A percentile compares a stretch with the other conserved stretches of the same genome.
phyloP scores from a whole-genome alignment of 768 basidiomycete genomes.

The Tylopilus cervinicoccineus region DNA sequence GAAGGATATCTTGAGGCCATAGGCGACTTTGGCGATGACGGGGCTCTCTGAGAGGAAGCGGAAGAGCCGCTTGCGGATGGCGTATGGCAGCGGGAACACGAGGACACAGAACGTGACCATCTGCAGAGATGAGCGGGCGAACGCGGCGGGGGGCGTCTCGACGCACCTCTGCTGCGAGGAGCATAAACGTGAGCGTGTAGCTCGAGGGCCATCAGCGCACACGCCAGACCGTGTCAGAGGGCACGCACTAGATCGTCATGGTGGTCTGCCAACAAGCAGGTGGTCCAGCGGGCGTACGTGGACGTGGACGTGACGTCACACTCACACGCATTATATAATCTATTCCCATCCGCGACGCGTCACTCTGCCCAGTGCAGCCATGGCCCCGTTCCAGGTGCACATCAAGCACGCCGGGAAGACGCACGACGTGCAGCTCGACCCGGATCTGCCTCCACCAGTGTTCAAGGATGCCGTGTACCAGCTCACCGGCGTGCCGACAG shows the following conservation, averaged over 20 bases:
- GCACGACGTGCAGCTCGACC: slow-evolving; percentile 67
- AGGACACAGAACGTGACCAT: slow-evolving; percentile 85
- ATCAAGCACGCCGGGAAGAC: slow-evolving; percentile 90
- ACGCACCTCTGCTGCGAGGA: slow-evolving; percentile 68
- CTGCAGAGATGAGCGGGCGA: slow-evolving; percentile 27
- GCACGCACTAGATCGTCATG: slow-evolving; percentile 48
- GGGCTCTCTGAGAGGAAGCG: slow-evolving; percentile 64
- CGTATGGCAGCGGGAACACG: slow-evolving; percentile 81
- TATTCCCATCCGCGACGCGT: slow-evolving; percentile 31
- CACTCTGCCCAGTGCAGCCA: slow-evolving; percentile 25
- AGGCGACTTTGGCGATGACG: slow-evolving; percentile 79
- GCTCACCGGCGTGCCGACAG: slow-evolving; percentile 79
- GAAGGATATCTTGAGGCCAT: slow-evolving; percentile 91
- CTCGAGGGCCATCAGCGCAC: slow-evolving; percentile 34
- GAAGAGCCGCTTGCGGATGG: slow-evolving; percentile 66
- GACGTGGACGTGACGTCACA: slow-evolving; percentile 27
- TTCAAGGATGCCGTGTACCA: slow-evolving; percentile 87
- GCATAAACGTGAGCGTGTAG: slow-evolving; percentile 76
- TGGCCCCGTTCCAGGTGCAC: slow-evolving; percentile 71
- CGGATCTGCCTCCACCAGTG: slow-evolving; percentile 57
- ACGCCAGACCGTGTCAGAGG: not conserved
- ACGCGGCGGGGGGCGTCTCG: not conserved
- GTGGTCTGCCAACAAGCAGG: not conserved
- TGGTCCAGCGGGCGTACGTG: slow-evolving; percentile 19
- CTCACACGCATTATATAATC: slow-evolving; percentile 19